A percentile compares a stretch with the other conserved stretches of the same genome.
phyloP scores from a whole-genome alignment of 176 grass and related monocot genomes.

The Pontederia crassipes region DNA sequence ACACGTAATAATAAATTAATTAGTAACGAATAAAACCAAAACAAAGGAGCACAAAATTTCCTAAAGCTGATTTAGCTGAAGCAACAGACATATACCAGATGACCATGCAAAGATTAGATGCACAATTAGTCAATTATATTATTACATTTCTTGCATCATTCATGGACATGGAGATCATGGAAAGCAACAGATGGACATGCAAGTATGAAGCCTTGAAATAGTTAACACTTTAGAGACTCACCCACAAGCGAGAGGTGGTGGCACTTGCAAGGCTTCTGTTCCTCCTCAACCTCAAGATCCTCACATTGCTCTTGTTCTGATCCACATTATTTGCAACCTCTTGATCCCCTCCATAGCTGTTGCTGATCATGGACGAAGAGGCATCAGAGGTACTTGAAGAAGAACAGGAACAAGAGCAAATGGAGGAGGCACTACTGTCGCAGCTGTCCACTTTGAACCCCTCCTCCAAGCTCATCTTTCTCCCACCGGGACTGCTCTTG shows the following conservation, averaged over 20 bases:
- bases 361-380: no score
- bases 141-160: neutral
- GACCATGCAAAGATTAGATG: no score
- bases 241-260: conserved; percentile 43
- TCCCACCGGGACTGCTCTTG: neutral
- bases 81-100: no score
- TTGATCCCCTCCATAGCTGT: neutral
- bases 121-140: no score
- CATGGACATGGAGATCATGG: neutral
- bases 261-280: conserved; percentile 31
- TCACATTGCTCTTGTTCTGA: conserved; percentile 12
- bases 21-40: no score
- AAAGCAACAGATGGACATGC: neutral
- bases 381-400: neutral
- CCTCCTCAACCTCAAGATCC: conserved; percentile 40
- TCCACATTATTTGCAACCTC: neutral
- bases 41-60: no score
- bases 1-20: no score
- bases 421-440: no score
- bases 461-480: neutral
- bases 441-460: neutral
- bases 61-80: no score
- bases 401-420: neutral
- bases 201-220: neutral
- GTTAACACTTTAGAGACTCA: conserved; percentile 1